Percentiles rank a stretch among this genome's conserved stretches.
phyloP scores from a whole-genome alignment of 768 basidiomycete genomes.

The Xanthoconium purpureum region DNA sequence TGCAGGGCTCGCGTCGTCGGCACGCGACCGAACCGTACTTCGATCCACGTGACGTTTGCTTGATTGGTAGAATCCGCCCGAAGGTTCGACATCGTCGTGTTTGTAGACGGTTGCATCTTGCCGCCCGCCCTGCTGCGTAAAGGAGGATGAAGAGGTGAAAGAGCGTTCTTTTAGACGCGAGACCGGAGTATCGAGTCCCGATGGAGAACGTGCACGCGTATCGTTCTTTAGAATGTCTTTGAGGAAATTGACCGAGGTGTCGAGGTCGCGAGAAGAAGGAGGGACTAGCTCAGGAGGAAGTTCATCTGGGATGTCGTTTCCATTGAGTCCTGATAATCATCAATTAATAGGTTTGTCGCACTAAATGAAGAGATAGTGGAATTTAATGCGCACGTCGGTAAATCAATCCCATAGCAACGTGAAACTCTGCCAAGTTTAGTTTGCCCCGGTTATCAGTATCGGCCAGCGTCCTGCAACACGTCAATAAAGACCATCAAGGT shows the following conservation, averaged over 20 bases:
- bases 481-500: background rate
- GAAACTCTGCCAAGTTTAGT: constrained; percentile 93
- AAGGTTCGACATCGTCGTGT: constrained; percentile 61
- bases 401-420: constrained; percentile 97
- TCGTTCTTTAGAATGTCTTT: constrained; percentile 87
- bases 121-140: constrained; percentile 49
- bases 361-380: background rate
- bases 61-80: constrained; percentile 73
- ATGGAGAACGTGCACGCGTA: constrained; percentile 66
- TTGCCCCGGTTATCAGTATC: constrained; percentile 94
- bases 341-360: background rate
- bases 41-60: constrained; percentile 84
- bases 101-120: constrained; percentile 93
- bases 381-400: constrained; percentile 73
- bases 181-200: constrained; percentile 47
- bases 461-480: constrained; percentile 70
- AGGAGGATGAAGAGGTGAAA: constrained; percentile 54
- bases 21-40: constrained; percentile 68
- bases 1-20: constrained; percentile 58
- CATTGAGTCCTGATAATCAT: constrained; percentile 69
- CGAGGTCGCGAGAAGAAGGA: constrained; percentile 86
- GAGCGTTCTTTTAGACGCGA: constrained; percentile 70
- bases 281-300: constrained; percentile 90
- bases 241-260: constrained; percentile 84
- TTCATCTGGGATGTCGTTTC: constrained; percentile 82